Percentiles rank a stretch among this genome's conserved stretches.
Evolutionary conservation across 306 rosid genomes (phyloP).

Genomic region (apple (Malus domestica)): DNA sequence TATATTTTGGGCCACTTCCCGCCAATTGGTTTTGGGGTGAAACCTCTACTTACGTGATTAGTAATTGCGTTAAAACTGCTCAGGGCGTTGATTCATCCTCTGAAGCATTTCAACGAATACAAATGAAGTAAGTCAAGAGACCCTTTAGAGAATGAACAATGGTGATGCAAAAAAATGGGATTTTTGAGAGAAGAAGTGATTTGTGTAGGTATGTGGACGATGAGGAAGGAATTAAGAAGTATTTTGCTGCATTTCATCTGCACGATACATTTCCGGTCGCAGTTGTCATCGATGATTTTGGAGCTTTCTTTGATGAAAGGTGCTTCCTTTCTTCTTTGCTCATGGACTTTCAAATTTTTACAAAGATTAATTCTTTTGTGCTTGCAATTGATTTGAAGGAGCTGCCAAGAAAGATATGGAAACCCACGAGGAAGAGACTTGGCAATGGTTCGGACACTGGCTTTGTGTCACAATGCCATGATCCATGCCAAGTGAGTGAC

Average conservation of each 20-base stretch:
- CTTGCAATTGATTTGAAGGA: constrained; percentile 28
- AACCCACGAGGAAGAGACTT: constrained; percentile 71
- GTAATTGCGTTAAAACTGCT: not conserved
- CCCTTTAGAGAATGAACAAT: not conserved
- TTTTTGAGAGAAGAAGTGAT: not conserved
- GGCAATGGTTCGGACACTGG: constrained; percentile 80
- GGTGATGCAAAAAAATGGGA: not conserved
- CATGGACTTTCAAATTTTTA: not conserved
- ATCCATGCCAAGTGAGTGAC: constrained; percentile 58
- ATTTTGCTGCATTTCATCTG: constrained; percentile 86
- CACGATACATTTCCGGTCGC: constrained; percentile 53
- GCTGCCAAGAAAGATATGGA: constrained; percentile 60
- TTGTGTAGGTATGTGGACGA: constrained; percentile 57
- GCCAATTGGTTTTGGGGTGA: too few species aligned
- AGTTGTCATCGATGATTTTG: constrained; percentile 73
- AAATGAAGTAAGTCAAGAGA: constrained; percentile 48
- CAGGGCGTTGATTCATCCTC: constrained; percentile 71
- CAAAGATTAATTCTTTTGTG: not conserved
- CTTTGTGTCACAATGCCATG: constrained; percentile 75
- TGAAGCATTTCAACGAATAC: constrained; percentile 51
- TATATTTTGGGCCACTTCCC: too few species aligned
- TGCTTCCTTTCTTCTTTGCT: constrained; percentile 1
- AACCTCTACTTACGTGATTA: too few species aligned
- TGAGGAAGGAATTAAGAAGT: constrained; percentile 68
- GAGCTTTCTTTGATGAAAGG: constrained; percentile 68